These are phyloP conservation scores for Fusarium temperatum DNA, from an alignment of 2,329 filamentous ascomycete genomes.

Conservation along the genomic window DNA sequence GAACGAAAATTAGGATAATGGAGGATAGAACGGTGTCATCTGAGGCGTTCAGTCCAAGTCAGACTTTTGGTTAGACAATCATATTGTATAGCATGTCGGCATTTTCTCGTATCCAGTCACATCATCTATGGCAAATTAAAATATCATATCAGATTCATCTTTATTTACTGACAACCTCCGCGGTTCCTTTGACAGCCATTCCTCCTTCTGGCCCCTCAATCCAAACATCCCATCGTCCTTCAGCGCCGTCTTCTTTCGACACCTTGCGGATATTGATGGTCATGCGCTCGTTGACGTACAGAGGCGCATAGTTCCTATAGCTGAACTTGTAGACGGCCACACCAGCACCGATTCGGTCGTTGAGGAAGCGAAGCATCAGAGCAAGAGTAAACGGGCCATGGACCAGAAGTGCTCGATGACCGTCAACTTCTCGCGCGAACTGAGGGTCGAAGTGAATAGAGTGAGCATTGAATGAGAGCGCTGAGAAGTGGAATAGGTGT, in stretches of 20 bases:
- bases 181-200: constrained; percentile 69
- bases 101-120: constrained; percentile 18
- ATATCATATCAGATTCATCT: neutral
- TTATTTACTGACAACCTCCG: constrained; percentile 31
- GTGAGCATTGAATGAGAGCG: constrained; percentile 92
- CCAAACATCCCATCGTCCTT: constrained; percentile 51
- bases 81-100: constrained; percentile 19
- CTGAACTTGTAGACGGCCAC: constrained; percentile 65
- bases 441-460: constrained; percentile 83
- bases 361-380: constrained; percentile 76
- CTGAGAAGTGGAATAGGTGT: constrained; percentile 89
- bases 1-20: neutral
- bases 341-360: constrained; percentile 28
- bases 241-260: constrained; percentile 42
- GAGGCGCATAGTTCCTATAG: constrained; percentile 83
- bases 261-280: constrained; percentile 71
- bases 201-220: constrained; percentile 62
- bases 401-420: constrained; percentile 78
- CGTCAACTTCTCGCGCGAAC: constrained; percentile 77
- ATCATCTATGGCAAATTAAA: neutral
- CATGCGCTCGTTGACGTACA: constrained; percentile 79
- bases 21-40: constrained; percentile 4
- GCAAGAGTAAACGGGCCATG: constrained; percentile 86
- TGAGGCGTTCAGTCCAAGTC: constrained; percentile 3
- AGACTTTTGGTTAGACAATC: constrained; percentile 11